Conservation (phyloP, 495 filamentous ascomycete species). For the Neurospora sp. region DNA sequence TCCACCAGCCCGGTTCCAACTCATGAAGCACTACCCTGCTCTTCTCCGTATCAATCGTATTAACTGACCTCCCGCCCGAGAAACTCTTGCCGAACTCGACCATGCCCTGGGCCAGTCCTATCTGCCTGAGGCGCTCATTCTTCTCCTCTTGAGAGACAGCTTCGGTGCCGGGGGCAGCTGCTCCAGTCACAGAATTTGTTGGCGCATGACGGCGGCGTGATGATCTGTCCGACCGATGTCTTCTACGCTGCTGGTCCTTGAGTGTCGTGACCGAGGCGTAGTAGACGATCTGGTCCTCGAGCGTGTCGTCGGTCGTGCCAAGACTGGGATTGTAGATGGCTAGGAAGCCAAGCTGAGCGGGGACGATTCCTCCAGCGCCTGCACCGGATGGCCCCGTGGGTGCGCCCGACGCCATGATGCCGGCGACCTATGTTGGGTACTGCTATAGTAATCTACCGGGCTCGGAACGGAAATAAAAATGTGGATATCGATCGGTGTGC, state of each 20-base stretch:
- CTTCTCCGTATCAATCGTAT: constrained; percentile 85
- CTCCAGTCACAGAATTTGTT: not conserved
- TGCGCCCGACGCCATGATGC: not conserved
- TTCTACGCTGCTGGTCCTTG: constrained; percentile 15
- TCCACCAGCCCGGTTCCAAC: constrained; percentile 81
- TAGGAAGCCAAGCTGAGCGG: constrained; percentile 78
- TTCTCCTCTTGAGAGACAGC: constrained; percentile 46
- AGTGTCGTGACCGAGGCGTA: constrained; percentile 58
- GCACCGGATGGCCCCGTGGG: not conserved
- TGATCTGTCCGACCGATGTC: not conserved
- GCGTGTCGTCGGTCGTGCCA: constrained; percentile 76
- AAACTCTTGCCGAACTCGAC: constrained; percentile 88
- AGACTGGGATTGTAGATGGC: constrained; percentile 91
- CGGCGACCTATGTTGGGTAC: not conserved
- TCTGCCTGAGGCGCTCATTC: constrained; percentile 79
- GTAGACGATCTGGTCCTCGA: constrained; percentile 87
- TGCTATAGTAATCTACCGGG: not conserved
- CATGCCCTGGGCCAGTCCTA: constrained; percentile 97
- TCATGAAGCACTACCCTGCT: constrained; percentile 74
- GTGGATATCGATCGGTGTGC: not conserved
- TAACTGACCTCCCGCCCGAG: constrained; percentile 61
- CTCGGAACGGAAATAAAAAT: not conserved
- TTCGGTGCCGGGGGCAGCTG: constrained; percentile 13
- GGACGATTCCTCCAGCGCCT: constrained; percentile 32
- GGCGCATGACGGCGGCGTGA: not conserved